A percentile compares a stretch with the other conserved stretches of the same genome.
Conservation (phyloP, 2,329 filamentous ascomycete species). For the Stachybotrys chartarum region DNA sequence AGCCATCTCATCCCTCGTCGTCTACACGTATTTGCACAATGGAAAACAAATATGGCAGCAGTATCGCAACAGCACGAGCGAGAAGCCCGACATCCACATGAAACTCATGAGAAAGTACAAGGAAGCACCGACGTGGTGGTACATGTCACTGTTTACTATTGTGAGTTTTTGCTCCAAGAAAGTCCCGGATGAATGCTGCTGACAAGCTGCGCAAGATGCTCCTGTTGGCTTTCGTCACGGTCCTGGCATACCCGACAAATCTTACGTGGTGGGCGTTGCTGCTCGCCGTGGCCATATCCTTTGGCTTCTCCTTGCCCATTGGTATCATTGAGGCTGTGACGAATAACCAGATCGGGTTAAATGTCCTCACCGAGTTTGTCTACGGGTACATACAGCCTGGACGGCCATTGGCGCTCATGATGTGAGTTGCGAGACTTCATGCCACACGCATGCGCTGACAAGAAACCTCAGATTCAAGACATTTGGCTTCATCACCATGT, state of each 20-base stretch:
- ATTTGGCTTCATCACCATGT: slow-evolving; percentile 56
- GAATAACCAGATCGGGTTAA: slow-evolving; percentile 64
- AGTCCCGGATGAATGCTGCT: neutral
- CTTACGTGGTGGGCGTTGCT: slow-evolving; percentile 68
- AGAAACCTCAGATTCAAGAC: slow-evolving; percentile 47
- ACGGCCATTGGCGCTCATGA: slow-evolving; percentile 64
- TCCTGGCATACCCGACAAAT: slow-evolving; percentile 58
- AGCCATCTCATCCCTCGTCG: slow-evolving; percentile 60
- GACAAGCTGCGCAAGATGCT: slow-evolving; percentile 36
- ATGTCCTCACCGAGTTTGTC: slow-evolving; percentile 69
- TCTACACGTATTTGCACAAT: slow-evolving; percentile 61
- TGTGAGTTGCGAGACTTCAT: slow-evolving; percentile 33
- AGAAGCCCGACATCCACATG: slow-evolving; percentile 59
- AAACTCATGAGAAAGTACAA: slow-evolving; percentile 56
- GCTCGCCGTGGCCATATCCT: slow-evolving; percentile 56
- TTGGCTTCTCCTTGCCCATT: slow-evolving; percentile 57
- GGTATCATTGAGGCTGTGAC: slow-evolving; percentile 65
- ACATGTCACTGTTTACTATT: slow-evolving; percentile 47
- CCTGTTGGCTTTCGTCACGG: slow-evolving; percentile 43
- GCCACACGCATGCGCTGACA: neutral
- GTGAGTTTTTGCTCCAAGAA: slow-evolving; percentile 26
- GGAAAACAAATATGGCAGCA: slow-evolving; percentile 59
- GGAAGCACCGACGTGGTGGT: slow-evolving; percentile 59
- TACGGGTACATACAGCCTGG: slow-evolving; percentile 71
- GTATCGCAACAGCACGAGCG: slow-evolving; percentile 49